Conservation (phyloP, 371 early-diverging fungal species). For the Rhizopus sp. region DNA sequence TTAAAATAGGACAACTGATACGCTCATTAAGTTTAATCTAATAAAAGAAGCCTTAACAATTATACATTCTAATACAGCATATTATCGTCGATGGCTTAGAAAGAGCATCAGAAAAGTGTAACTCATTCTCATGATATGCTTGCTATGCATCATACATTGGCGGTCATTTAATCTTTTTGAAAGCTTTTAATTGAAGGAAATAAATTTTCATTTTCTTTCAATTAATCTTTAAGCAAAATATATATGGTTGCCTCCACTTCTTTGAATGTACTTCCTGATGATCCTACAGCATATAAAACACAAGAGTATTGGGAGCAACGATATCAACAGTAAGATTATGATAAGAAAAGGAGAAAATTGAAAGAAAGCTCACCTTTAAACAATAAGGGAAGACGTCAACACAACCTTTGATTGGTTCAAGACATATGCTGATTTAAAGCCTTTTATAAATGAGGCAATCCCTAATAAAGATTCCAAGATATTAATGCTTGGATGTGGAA, state of each 20-base stretch:
- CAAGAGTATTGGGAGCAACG: slow-evolving; percentile 67
- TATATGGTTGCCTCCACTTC: slow-evolving; percentile 50
- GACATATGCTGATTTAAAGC: slow-evolving; percentile 73
- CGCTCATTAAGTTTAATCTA: too few species aligned
- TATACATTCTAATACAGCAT: too few species aligned
- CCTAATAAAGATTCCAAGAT: slow-evolving; percentile 60
- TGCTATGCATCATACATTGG: neutral
- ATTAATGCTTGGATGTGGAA: slow-evolving; percentile 81
- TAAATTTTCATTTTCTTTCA: slow-evolving; percentile 11
- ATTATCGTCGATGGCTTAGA: too few species aligned
- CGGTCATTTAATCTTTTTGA: neutral
- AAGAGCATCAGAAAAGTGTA: too few species aligned
- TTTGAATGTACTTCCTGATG: slow-evolving; percentile 60
- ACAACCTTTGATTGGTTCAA: slow-evolving; percentile 88
- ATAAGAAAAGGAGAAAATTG: neutral
- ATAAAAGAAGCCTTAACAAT: too few species aligned
- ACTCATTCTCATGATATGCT: too few species aligned
- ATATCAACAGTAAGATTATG: slow-evolving; percentile 35
- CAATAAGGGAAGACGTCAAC: slow-evolving; percentile 49
- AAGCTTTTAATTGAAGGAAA: neutral
- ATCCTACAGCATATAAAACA: slow-evolving; percentile 66
- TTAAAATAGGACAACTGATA: too few species aligned
- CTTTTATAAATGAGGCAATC: slow-evolving; percentile 58
- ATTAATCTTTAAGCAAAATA: slow-evolving; percentile 3
- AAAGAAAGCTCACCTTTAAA: neutral